Conservation (phyloP, 2,329 filamentous ascomycete genomes). For the Aspergillus versicolor region DNA sequence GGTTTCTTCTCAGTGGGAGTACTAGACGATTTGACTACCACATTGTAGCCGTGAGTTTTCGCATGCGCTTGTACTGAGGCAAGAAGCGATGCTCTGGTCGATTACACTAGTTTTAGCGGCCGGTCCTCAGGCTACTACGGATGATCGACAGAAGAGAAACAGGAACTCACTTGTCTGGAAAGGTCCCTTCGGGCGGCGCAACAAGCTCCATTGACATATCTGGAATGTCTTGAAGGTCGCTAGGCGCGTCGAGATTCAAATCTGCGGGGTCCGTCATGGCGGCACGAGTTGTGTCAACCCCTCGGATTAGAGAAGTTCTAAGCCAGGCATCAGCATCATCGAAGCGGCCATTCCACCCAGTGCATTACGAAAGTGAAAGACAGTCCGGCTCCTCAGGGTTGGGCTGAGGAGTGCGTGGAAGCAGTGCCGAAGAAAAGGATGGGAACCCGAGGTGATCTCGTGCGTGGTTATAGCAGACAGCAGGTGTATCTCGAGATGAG, state of each 20-base stretch:
- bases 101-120: conserved; percentile 9
- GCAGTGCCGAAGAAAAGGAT: conserved; percentile 26
- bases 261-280: conserved; percentile 44
- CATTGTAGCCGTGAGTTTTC: conserved; percentile 45
- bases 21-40: conserved; percentile 48
- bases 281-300: conserved; percentile 20
- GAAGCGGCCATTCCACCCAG: not conserved
- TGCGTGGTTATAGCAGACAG: conserved; percentile 39
- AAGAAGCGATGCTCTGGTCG: conserved; percentile 33
- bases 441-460: conserved; percentile 22
- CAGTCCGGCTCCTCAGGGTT: conserved; percentile 10
- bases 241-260: conserved; percentile 45
- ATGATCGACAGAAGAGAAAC: not conserved
- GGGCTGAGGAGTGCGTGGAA: conserved; percentile 39
- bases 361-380: not conserved
- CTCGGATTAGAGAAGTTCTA: conserved; percentile 16
- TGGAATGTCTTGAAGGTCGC: conserved; percentile 47
- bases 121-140: conserved; percentile 1
- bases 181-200: conserved; percentile 45
- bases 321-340: conserved; percentile 21
- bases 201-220: conserved; percentile 43
- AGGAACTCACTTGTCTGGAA: conserved; percentile 41
- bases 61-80: conserved; percentile 43
- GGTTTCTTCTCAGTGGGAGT: conserved; percentile 47
- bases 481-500: conserved; percentile 14